Evolutionary conservation across 2,329 filamentous ascomycete species (phyloP).

Genomic region (Talaromyces piceae): DNA sequence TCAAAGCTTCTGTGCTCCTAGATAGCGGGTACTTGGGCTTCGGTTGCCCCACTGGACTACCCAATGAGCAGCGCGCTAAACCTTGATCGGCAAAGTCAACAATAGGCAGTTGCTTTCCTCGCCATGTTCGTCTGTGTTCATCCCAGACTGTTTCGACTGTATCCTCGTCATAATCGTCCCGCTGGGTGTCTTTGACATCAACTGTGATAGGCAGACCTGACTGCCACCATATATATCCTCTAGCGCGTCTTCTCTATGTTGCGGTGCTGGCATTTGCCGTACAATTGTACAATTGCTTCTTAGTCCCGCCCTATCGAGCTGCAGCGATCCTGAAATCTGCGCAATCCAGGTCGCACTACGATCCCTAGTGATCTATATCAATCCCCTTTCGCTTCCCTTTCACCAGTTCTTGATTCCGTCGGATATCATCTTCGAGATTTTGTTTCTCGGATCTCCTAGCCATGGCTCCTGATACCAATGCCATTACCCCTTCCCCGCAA

Average conservation of each 20-base stretch:
- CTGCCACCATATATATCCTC: neutral
- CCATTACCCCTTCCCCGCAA: constrained; percentile 31
- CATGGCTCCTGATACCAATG: constrained; percentile 46
- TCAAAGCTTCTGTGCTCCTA: neutral
- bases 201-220: neutral
- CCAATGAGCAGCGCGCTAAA: neutral
- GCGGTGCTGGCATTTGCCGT: constrained; percentile 2
- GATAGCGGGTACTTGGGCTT: neutral
- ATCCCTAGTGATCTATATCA: too few relatives aligned
- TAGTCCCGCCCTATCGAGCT: neutral
- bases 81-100: neutral
- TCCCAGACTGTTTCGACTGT: neutral
- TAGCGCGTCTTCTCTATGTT: neutral
- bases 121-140: neutral
- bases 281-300: neutral
- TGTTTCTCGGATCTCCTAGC: neutral
- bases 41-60: neutral
- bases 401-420: neutral
- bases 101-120: neutral
- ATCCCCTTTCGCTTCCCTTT: neutral
- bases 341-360: neutral
- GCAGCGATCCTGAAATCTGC: neutral
- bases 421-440: neutral
- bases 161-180: neutral
- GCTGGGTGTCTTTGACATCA: neutral